phyloP scores from a whole-genome alignment of 495 filamentous ascomycete species.

The Daldinia caldariorum region DNA sequence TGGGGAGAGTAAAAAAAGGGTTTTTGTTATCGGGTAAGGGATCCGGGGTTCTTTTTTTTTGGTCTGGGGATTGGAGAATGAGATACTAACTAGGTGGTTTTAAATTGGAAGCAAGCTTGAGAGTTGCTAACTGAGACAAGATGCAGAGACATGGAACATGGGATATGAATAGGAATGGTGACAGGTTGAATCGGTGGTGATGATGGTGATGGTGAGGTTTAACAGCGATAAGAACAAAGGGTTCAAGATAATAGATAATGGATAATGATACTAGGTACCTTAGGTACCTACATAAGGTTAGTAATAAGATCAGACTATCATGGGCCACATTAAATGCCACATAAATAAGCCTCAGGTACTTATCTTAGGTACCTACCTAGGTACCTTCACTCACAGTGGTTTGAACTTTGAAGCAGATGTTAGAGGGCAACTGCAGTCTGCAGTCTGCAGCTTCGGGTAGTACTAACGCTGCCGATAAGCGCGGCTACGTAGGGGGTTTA shows the following conservation, averaged over 20 bases:
- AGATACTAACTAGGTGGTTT: constrained; percentile 9
- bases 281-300: no score
- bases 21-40: constrained; percentile 31
- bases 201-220: constrained; percentile 6
- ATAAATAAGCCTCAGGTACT: constrained; percentile 27
- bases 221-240: constrained; percentile 20
- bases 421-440: background rate
- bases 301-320: constrained; percentile 16
- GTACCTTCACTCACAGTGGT: background rate
- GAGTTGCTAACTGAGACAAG: constrained; percentile 32
- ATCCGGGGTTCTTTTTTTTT: no score
- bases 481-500: background rate
- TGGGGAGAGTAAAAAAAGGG: constrained; percentile 40
- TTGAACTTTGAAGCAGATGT: background rate
- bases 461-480: constrained; percentile 3
- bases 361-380: constrained; percentile 6
- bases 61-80: constrained; percentile 29
- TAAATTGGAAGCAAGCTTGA: constrained; percentile 15
- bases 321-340: background rate
- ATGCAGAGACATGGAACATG: constrained; percentile 4
- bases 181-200: constrained; percentile 11
- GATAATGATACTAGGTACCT: constrained; percentile 7
- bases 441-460: background rate
- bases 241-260: constrained; percentile 4
- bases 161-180: background rate